Percentiles rank a stretch among this genome's conserved stretches.
phyloP scores from a whole-genome alignment of 148 eudicot species.

The Rhododendron ovatum region DNA sequence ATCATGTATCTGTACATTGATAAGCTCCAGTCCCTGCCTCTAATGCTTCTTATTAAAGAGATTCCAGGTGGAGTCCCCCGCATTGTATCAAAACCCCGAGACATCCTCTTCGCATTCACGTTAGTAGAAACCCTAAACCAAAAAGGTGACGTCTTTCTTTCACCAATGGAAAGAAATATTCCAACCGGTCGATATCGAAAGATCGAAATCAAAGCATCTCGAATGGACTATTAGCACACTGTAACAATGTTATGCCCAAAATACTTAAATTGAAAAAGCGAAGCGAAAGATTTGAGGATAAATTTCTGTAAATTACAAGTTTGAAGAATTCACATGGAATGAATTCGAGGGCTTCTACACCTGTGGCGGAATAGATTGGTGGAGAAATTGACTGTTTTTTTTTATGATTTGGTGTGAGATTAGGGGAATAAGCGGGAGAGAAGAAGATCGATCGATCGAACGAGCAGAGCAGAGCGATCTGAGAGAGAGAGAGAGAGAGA shows the following conservation, averaged over 20 bases:
- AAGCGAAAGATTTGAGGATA: not conserved
- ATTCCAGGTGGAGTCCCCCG: constrained; percentile 72
- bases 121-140: not conserved
- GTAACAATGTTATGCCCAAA: not conserved
- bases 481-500: not conserved
- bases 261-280: not conserved
- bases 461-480: not conserved
- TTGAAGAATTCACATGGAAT: not conserved
- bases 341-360: not conserved
- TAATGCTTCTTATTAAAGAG: constrained; percentile 42
- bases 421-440: not conserved
- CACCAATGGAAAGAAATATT: not conserved
- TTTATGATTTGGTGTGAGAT: not conserved
- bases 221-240: not conserved
- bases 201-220: not conserved
- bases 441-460: not conserved
- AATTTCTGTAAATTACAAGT: not conserved
- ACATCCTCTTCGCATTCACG: constrained; percentile 23
- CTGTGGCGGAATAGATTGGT: not conserved
- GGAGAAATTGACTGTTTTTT: not conserved
- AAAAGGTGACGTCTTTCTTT: not conserved
- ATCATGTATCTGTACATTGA: constrained; percentile 61
- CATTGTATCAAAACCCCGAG: constrained; percentile 20
- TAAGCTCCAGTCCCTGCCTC: constrained; percentile 79
- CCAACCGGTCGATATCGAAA: not conserved